Evolutionary conservation across 2,329 filamentous ascomycete species (phyloP).

Genomic region (Beauveria medogensis): DNA sequence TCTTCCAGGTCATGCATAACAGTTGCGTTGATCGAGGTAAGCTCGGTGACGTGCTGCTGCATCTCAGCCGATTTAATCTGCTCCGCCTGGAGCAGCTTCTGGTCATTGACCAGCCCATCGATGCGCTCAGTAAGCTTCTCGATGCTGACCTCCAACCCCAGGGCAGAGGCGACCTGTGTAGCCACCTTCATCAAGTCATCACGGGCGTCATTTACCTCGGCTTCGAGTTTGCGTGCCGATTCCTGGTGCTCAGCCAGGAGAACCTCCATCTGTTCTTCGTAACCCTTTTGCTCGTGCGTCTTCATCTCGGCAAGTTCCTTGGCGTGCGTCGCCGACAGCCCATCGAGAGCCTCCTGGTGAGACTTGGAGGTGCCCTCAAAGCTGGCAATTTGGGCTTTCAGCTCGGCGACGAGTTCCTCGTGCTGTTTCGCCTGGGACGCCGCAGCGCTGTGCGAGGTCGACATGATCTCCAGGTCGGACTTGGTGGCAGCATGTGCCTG

Average conservation of each 20-base stretch:
- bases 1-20: slow-evolving; percentile 55
- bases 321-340: slow-evolving; percentile 41
- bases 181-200: slow-evolving; percentile 59
- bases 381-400: slow-evolving; percentile 51
- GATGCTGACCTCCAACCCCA: slow-evolving; percentile 57
- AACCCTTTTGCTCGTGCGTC: slow-evolving; percentile 42
- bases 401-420: slow-evolving; percentile 39
- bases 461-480: slow-evolving; percentile 59
- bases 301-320: slow-evolving; percentile 43
- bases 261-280: slow-evolving; percentile 48
- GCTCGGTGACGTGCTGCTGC: slow-evolving; percentile 44
- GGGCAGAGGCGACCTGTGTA: slow-evolving; percentile 51
- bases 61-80: slow-evolving; percentile 52
- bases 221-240: slow-evolving; percentile 47
- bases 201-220: slow-evolving; percentile 56
- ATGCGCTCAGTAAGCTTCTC: slow-evolving; percentile 59
- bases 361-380: slow-evolving; percentile 51
- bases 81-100: slow-evolving; percentile 51
- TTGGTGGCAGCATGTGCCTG: slow-evolving; percentile 58
- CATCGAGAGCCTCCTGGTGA: slow-evolving; percentile 43
- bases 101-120: slow-evolving; percentile 45
- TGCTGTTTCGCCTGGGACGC: slow-evolving; percentile 36
- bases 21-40: slow-evolving; percentile 49
- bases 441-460: slow-evolving; percentile 48
- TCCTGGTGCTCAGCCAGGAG: slow-evolving; percentile 55